Evolutionary conservation across 2,329 filamentous ascomycete genomes (phyloP).

Genomic region (Cladorrhinum sp.): DNA sequence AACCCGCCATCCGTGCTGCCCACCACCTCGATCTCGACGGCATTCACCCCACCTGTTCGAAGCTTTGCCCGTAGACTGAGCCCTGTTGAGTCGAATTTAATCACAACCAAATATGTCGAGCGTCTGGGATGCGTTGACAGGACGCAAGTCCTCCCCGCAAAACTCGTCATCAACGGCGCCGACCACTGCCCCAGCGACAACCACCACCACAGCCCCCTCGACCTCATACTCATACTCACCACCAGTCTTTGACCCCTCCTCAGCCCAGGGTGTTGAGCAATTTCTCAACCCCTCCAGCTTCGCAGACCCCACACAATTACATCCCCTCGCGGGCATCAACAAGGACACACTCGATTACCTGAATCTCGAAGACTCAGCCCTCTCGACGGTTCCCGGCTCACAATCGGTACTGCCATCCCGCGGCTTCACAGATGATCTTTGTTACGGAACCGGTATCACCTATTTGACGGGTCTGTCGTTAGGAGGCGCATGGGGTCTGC

Average conservation of each 20-base stretch:
- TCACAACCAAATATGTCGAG: conserved; percentile 43
- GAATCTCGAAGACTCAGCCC: conserved; percentile 83
- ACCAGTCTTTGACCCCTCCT: conserved; percentile 65
- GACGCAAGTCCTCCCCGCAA: conserved; percentile 48
- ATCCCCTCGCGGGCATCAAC: conserved; percentile 90
- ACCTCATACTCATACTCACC: conserved; percentile 36
- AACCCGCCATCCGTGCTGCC: conserved; percentile 7
- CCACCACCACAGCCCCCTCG: conserved; percentile 9
- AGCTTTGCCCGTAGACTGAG: conserved; percentile 5
- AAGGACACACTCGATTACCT: conserved; percentile 93
- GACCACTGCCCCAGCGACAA: conserved; percentile 40
- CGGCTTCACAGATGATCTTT: conserved; percentile 97
- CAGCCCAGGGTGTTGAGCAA: conserved; percentile 76
- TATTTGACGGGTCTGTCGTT: conserved; percentile 83
- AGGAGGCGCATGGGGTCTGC: conserved; percentile 88
- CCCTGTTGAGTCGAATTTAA: conserved; percentile 1
- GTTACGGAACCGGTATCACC: conserved; percentile 93
- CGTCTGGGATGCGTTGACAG: conserved; percentile 60
- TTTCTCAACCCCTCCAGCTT: conserved; percentile 77
- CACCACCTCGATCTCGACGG: conserved; percentile 4
- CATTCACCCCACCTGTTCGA: conserved; percentile 7
- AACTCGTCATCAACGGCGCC: conserved; percentile 40
- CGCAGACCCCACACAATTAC: conserved; percentile 82
- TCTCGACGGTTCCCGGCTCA: conserved; percentile 80
- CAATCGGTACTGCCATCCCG: conserved; percentile 89